Evolutionary conservation across 371 early-diverging fungal genomes (phyloP).

Genomic region (Coemansia sp.): DNA sequence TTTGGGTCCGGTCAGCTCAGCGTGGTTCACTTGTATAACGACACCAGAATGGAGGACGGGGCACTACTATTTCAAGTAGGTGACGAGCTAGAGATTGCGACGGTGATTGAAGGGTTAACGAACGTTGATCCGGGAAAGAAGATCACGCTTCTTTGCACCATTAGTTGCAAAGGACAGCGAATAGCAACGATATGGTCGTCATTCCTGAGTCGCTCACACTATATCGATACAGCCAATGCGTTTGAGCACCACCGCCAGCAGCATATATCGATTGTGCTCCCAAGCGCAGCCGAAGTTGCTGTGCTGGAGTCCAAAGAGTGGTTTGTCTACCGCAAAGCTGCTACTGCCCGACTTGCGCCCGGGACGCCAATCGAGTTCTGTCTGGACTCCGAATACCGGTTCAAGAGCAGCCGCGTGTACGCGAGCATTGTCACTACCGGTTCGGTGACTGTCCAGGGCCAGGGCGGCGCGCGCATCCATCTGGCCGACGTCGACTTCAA

Average conservation of each 20-base stretch:
- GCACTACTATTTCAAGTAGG: constrained; percentile 29
- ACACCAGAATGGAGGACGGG: constrained; percentile 74
- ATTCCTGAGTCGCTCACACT: constrained; percentile 88
- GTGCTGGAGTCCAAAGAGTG: constrained; percentile 86
- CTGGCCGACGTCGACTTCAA: constrained; percentile 75
- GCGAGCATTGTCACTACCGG: constrained; percentile 72
- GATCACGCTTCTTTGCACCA: constrained; percentile 73
- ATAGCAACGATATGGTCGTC: constrained; percentile 42
- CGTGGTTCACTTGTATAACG: constrained; percentile 89
- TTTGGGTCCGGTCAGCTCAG: constrained; percentile 87
- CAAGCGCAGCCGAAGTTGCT: constrained; percentile 62
- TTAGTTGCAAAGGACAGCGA: constrained; percentile 32
- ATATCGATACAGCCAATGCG: constrained; percentile 61
- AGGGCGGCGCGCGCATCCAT: constrained; percentile 56
- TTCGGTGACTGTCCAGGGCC: constrained; percentile 68
- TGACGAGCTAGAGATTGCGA: constrained; percentile 71
- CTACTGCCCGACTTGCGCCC: constrained; percentile 60
- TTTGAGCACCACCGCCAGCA: constrained; percentile 55
- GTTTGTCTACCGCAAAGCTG: constrained; percentile 73
- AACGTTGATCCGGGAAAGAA: constrained; percentile 71
- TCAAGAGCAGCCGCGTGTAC: constrained; percentile 65
- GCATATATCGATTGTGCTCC: constrained; percentile 70
- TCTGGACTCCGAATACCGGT: constrained; percentile 71
- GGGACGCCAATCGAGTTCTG: constrained; percentile 76
- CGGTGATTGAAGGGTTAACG: constrained; percentile 40